These are phyloP conservation scores for Medakamo hakoo DNA, from an alignment of 139 green algal species.

Conservation along the genomic window DNA sequence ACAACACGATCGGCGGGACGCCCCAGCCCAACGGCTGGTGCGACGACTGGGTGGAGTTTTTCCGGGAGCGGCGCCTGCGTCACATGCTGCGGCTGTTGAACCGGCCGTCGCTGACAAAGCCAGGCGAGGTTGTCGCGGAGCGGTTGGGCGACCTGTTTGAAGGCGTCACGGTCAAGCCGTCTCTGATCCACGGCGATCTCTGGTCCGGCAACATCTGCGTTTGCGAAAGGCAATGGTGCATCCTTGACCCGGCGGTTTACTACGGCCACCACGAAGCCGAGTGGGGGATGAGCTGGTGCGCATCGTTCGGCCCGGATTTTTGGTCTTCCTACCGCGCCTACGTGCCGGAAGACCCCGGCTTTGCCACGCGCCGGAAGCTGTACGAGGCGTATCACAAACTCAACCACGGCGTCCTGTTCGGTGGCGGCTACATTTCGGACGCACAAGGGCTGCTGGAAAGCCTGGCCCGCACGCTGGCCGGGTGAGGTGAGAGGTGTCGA, in stretches of 20 bases:
- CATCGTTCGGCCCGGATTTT: constrained; percentile 36
- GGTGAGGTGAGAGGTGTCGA: not conserved
- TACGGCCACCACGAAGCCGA: constrained; percentile 91
- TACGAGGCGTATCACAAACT: constrained; percentile 88
- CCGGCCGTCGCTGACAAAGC: constrained; percentile 40
- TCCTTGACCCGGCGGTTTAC: constrained; percentile 78
- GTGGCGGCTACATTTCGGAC: constrained; percentile 28
- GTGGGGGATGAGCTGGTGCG: constrained; percentile 79
- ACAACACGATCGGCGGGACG: constrained; percentile 95
- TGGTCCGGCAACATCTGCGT: constrained; percentile 90
- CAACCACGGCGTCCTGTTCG: constrained; percentile 88
- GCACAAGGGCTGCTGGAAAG: not conserved
- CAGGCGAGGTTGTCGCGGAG: constrained; percentile 42
- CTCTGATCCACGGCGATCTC: constrained; percentile 52
- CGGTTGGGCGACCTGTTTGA: constrained; percentile 69
- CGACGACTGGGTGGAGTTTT: constrained; percentile 71
- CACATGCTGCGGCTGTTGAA: constrained; percentile 30
- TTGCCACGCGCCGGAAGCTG: constrained; percentile 53
- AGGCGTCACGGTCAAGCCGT: constrained; percentile 22
- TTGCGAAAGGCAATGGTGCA: constrained; percentile 41
- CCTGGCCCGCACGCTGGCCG: too few species aligned
- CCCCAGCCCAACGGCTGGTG: constrained; percentile 86
- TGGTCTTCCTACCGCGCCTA: constrained; percentile 45
- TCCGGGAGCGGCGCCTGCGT: constrained; percentile 43
- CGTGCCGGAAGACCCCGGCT: constrained; percentile 49